A percentile compares a stretch with the other conserved stretches of the same genome.
Evolutionary conservation across 192 early-diverging fungal species (phyloP).

Genomic region (Geranomyces variabilis): DNA sequence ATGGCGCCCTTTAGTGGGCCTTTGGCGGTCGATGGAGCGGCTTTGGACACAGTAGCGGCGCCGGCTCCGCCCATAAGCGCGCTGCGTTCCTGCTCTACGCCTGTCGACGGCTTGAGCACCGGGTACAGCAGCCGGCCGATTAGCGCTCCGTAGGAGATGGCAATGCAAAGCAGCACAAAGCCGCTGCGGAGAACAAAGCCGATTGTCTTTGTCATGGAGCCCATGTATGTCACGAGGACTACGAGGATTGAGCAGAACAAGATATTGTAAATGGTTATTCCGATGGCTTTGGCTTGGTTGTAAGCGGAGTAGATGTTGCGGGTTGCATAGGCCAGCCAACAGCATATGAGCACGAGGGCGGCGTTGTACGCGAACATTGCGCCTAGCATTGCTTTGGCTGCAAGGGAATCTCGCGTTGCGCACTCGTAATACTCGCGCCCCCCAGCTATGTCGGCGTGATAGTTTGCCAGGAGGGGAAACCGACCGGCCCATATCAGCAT

Average conservation of each 20-base stretch:
- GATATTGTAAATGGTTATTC: slow-evolving; percentile 39
- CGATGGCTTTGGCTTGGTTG: slow-evolving; percentile 42
- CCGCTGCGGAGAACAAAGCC: slow-evolving; percentile 16
- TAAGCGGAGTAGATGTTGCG: slow-evolving; percentile 37
- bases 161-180: slow-evolving; percentile 13
- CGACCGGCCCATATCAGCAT: slow-evolving; percentile 16
- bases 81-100: not conserved
- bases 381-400: not conserved
- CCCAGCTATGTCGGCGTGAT: not conserved
- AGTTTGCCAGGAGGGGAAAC: slow-evolving; percentile 10
- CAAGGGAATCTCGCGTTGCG: not conserved
- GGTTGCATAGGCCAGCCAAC: slow-evolving; percentile 30
- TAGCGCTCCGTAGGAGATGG: slow-evolving; percentile 9
- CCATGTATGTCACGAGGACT: slow-evolving; percentile 12
- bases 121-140: slow-evolving; percentile 12
- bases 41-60: not conserved
- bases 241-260: slow-evolving; percentile 22
- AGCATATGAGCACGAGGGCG: slow-evolving; percentile 21
- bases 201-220: not conserved
- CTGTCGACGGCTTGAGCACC: not conserved
- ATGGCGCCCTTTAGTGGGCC: not conserved
- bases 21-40: not conserved
- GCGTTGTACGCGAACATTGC: slow-evolving; percentile 20
- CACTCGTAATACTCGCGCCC: slow-evolving; percentile 8
- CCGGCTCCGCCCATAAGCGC: not conserved